Evolutionary conservation across 768 basidiomycete species (phyloP).

Genomic region (Dentipellis fragilis): DNA sequence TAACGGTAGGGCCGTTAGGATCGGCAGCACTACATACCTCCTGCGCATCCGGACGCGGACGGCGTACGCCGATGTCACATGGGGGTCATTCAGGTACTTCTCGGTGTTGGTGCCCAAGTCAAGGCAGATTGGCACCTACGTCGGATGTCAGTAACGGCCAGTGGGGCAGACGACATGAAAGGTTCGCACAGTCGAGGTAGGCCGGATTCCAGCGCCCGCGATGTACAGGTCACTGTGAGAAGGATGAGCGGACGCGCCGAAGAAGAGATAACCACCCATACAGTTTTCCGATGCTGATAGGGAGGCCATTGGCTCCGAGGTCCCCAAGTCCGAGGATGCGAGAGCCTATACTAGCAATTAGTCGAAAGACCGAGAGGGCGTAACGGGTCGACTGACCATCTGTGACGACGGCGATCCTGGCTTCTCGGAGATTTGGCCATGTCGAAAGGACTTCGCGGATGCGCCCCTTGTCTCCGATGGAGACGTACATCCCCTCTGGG

Average conservation of each 20-base stretch:
- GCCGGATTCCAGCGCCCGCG: constrained; percentile 46
- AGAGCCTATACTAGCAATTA: constrained; percentile 34
- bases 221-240: constrained; percentile 4
- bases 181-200: constrained; percentile 48
- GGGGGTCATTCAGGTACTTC: constrained; percentile 69
- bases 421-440: constrained; percentile 66
- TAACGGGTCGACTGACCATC: constrained; percentile 44
- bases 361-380: not conserved
- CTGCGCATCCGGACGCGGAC: constrained; percentile 18
- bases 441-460: constrained; percentile 60
- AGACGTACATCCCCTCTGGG: constrained; percentile 40
- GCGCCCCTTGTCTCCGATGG: constrained; percentile 76
- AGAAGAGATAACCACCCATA: constrained; percentile 18
- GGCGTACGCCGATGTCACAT: constrained; percentile 83
- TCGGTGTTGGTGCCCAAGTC: constrained; percentile 89
- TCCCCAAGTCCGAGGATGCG: constrained; percentile 87
- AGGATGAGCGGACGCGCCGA: constrained; percentile 1
- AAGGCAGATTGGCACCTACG: constrained; percentile 53
- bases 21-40: constrained; percentile 5
- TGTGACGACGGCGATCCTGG: constrained; percentile 85
- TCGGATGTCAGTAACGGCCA: not conserved
- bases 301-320: constrained; percentile 76
- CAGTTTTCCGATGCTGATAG: constrained; percentile 84
- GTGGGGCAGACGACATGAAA: not conserved
- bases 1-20: constrained; percentile 26